Conservation (phyloP, 2,329 filamentous ascomycete species). For the Chrysoporthe austroafricana region DNA sequence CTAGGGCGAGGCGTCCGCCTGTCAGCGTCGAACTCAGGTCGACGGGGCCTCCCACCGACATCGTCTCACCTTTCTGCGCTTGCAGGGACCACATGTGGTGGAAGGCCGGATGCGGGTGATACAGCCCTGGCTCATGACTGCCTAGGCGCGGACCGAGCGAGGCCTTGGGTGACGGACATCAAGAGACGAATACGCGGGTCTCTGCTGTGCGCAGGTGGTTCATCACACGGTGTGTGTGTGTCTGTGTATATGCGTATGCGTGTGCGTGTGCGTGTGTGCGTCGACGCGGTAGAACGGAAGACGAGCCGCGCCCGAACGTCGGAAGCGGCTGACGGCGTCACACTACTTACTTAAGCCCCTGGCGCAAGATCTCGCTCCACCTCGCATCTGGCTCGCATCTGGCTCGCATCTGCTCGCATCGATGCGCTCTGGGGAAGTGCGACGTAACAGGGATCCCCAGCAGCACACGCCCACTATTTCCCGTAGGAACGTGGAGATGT, state of each 20-base stretch:
- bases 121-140: not conserved
- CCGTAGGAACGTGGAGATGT: not conserved
- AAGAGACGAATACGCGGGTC: no score
- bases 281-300: not conserved
- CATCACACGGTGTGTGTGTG: not conserved
- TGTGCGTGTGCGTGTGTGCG: not conserved
- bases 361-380: not conserved
- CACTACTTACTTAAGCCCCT: not conserved
- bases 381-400: not conserved
- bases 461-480: not conserved
- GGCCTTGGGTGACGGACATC: no score
- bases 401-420: not conserved
- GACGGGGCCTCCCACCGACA: not conserved
- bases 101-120: slow-evolving; percentile 1
- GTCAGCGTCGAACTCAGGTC: not conserved
- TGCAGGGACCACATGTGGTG: not conserved
- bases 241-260: not conserved
- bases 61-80: slow-evolving; percentile 1
- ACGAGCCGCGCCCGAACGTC: not conserved
- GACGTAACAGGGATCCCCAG: not conserved
- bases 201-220: no score
- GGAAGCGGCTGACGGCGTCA: not conserved
- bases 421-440: no score
- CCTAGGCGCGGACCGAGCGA: no score
- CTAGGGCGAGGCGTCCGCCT: not conserved